Evolutionary conservation across 345 rosid species (phyloP).

Genomic region (Erysimum cheiranthoides): DNA sequence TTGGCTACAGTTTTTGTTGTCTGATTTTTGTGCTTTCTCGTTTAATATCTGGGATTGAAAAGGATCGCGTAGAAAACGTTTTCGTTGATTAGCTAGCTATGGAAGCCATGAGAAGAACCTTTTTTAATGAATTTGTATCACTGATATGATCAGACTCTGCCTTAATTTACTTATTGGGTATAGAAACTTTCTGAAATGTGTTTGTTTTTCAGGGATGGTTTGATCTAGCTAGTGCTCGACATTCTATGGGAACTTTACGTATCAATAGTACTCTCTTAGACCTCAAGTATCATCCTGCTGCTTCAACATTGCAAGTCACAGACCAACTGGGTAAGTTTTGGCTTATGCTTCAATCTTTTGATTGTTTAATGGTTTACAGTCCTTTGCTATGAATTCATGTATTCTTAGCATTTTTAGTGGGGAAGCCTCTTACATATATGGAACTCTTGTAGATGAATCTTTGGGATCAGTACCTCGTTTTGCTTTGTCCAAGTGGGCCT

Average conservation of each 20-base stretch:
- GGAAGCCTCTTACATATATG: constrained; percentile 11
- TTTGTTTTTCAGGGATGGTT: constrained; percentile 76
- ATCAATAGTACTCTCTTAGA: constrained; percentile 74
- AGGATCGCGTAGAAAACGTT: background rate
- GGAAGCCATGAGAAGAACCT: background rate
- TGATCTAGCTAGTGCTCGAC: constrained; percentile 85
- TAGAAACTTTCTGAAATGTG: constrained; percentile 16
- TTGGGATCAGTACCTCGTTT: constrained; percentile 56
- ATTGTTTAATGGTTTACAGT: background rate
- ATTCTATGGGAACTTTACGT: constrained; percentile 92
- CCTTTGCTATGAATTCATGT: background rate
- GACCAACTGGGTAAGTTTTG: constrained; percentile 50
- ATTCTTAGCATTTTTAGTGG: background rate
- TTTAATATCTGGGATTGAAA: background rate
- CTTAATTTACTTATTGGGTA: background rate
- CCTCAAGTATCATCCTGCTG: constrained; percentile 75
- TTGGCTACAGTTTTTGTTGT: background rate
- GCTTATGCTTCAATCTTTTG: background rate
- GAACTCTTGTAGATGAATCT: constrained; percentile 51
- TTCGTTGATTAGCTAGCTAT: constrained; percentile 1
- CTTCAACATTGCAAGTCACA: constrained; percentile 62
- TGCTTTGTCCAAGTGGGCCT: constrained; percentile 73
- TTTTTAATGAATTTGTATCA: background rate
- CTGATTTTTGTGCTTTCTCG: background rate
- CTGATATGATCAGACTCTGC: background rate